These are phyloP conservation scores for Canavalia ensiformis DNA, from an alignment of 306 rosid species.

Conservation along the genomic window DNA sequence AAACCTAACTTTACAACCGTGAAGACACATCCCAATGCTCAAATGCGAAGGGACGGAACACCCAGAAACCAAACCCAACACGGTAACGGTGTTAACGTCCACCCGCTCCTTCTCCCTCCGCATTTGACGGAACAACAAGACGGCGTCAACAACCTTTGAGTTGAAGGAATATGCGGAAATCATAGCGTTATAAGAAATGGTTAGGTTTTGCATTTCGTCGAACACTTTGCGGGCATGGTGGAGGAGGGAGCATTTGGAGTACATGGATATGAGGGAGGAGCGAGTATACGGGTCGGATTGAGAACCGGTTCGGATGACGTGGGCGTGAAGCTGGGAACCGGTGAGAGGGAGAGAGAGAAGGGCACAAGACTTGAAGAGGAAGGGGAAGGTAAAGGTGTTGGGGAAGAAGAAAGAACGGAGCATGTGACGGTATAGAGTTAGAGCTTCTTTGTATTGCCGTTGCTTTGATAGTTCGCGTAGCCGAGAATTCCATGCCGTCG, in stretches of 20 bases:
- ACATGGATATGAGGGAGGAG: conserved; percentile 76
- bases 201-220: conserved; percentile 60
- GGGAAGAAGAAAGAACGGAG: conserved; percentile 78
- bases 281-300: conserved; percentile 78
- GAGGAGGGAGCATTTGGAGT: conserved; percentile 52
- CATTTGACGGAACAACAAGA: conserved; percentile 64
- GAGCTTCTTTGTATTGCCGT: conserved; percentile 66
- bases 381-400: conserved; percentile 83
- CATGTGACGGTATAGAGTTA: conserved; percentile 73
- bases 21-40: conserved; percentile 66
- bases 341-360: conserved; percentile 65
- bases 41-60: conserved; percentile 56
- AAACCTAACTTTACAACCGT: conserved; percentile 55
- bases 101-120: conserved; percentile 54
- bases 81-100: conserved; percentile 65
- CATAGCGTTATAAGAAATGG: conserved; percentile 81
- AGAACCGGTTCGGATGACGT: conserved; percentile 76
- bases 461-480: conserved; percentile 75
- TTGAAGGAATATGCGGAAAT: conserved; percentile 73
- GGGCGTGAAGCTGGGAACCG: conserved; percentile 75
- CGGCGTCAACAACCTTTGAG: conserved; percentile 54
- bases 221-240: conserved; percentile 75
- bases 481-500: conserved; percentile 72
- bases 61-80: conserved; percentile 77
- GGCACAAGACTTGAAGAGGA: conserved; percentile 86